These are phyloP conservation scores for Phytophthora cryptogea DNA, from an alignment of 352 stramenopile genomes.

Conservation along the genomic window DNA sequence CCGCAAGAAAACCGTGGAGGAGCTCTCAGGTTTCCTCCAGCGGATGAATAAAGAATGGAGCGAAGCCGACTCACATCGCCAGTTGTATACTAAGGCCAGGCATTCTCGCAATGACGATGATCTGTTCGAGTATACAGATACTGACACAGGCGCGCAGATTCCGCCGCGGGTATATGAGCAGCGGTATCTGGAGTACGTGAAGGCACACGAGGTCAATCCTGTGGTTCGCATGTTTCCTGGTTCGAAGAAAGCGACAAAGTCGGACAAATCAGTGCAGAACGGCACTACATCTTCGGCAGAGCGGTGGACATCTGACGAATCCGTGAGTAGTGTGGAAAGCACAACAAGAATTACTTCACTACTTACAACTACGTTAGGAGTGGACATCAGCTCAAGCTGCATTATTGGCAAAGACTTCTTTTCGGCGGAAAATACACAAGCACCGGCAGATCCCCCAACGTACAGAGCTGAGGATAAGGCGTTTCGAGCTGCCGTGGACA, in stretches of 20 bases:
- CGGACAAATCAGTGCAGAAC: neutral
- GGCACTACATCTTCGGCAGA: neutral
- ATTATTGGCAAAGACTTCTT: conserved; percentile 50
- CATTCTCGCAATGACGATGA: conserved; percentile 39
- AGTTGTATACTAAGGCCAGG: conserved; percentile 41
- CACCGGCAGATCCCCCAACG: conserved; percentile 4
- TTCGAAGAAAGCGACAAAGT: neutral
- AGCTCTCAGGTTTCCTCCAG: conserved; percentile 45
- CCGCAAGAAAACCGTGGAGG: conserved; percentile 44
- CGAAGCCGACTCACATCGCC: conserved; percentile 42
- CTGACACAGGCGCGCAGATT: conserved; percentile 41
- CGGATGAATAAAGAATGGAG: conserved; percentile 61
- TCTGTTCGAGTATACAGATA: conserved; percentile 60
- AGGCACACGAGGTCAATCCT: conserved; percentile 35
- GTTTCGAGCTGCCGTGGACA: conserved; percentile 30
- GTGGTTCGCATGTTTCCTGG: conserved; percentile 41
- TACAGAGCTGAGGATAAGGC: conserved; percentile 10
- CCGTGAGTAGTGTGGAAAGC: neutral
- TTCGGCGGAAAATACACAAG: conserved; percentile 1
- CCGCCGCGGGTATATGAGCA: conserved; percentile 42
- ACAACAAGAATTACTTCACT: neutral
- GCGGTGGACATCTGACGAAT: neutral
- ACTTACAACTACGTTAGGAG: conserved; percentile 31
- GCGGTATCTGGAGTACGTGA: conserved; percentile 53
- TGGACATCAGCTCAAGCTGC: conserved; percentile 47